These are phyloP conservation scores for Warburgia ugandensis DNA, from an alignment of 164 flowering plant genomes.

Conservation along the genomic window DNA sequence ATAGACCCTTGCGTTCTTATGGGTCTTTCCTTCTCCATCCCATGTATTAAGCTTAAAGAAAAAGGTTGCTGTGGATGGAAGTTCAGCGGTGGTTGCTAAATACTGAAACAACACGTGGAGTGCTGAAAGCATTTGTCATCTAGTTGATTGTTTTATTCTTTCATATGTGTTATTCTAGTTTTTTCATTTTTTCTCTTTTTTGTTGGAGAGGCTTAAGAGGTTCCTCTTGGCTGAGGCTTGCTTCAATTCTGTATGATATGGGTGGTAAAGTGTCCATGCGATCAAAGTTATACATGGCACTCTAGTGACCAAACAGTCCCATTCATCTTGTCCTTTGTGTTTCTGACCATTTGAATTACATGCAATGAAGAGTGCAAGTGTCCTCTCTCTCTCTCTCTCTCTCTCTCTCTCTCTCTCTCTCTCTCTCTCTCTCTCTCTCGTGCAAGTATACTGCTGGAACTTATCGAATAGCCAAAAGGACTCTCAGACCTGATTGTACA, in stretches of 20 bases:
- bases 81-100: background rate
- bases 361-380: too few species aligned
- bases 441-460: too few species aligned
- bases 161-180: too few species aligned
- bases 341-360: background rate
- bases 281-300: too few species aligned
- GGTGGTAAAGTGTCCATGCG: too few species aligned
- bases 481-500: too few species aligned
- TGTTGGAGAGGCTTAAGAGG: too few species aligned
- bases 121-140: background rate
- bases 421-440: background rate
- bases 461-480: too few species aligned
- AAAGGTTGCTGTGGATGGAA: background rate
- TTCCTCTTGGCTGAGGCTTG: too few species aligned
- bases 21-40: background rate
- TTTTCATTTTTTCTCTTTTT: too few species aligned
- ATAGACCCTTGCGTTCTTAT: conserved; percentile 9
- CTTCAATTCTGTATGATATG: too few species aligned
- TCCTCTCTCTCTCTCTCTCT: background rate
- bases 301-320: too few species aligned
- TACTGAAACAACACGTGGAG: background rate
- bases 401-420: background rate
- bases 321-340: background rate
- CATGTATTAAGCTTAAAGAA: background rate
- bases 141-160: background rate